A percentile compares a stretch with the other conserved stretches of the same genome.
Evolutionary conservation across 768 basidiomycete species (phyloP).

Genomic region (Russula ochroleuca): DNA sequence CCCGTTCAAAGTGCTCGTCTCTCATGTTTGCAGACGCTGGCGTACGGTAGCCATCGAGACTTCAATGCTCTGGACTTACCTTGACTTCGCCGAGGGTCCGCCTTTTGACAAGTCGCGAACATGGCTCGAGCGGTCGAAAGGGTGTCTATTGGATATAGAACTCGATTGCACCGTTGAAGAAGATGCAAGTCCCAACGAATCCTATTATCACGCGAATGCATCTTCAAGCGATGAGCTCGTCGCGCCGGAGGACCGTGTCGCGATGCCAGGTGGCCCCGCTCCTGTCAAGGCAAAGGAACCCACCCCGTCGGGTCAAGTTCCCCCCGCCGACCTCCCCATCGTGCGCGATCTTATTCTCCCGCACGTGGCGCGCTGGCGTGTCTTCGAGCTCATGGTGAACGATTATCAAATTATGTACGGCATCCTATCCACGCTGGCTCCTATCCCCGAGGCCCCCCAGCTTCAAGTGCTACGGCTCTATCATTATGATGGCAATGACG

Average conservation of each 20-base stretch:
- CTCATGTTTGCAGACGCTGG: conserved; percentile 62
- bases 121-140: conserved; percentile 53
- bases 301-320: conserved; percentile 5
- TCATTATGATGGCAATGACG: conserved; percentile 46
- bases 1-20: conserved; percentile 51
- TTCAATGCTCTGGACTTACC: conserved; percentile 52
- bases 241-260: conserved; percentile 22
- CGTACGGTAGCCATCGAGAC: conserved; percentile 49
- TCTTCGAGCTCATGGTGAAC: conserved; percentile 45
- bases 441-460: conserved; percentile 46
- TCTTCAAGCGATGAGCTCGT: conserved; percentile 10
- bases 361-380: conserved; percentile 51
- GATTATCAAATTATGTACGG: conserved; percentile 45
- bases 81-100: conserved; percentile 40
- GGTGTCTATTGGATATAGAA: conserved; percentile 49
- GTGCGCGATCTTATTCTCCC: conserved; percentile 44
- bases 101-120: conserved; percentile 43
- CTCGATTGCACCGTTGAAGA: conserved; percentile 38
- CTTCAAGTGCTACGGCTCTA: conserved; percentile 54
- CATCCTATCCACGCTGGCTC: conserved; percentile 44
- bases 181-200: conserved; percentile 16
- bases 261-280: conserved; percentile 23
- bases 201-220: conserved; percentile 13
- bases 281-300: conserved; percentile 9
- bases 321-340: conserved; percentile 28